Evolutionary conservation across 148 eudicot species (phyloP).

Genomic region (Silene uniflora): DNA sequence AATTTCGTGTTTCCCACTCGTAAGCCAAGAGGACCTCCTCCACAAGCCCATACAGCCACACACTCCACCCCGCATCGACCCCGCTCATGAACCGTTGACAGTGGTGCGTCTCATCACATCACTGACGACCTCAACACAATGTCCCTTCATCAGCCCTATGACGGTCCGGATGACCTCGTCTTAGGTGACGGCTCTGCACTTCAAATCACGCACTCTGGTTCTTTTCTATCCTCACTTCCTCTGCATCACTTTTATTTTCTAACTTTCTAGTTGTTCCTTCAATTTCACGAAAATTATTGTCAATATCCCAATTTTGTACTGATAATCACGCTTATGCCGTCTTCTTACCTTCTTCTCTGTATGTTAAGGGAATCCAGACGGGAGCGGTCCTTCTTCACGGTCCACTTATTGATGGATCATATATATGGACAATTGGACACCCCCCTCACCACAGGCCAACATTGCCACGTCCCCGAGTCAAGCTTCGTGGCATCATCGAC

Average conservation of each 20-base stretch:
- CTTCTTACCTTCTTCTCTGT: neutral
- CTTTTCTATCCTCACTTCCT: neutral
- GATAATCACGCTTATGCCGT: neutral
- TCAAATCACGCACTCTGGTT: neutral
- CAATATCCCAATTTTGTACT: neutral
- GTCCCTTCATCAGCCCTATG: neutral
- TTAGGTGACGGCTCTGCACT: neutral
- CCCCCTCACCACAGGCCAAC: neutral
- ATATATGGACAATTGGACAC: no score
- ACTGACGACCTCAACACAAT: neutral
- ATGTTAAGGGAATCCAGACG: neutral
- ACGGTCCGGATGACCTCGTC: neutral
- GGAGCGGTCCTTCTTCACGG: neutral
- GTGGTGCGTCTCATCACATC: neutral
- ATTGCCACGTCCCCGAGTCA: neutral
- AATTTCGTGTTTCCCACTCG: neutral
- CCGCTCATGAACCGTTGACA: neutral
- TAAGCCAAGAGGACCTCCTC: neutral
- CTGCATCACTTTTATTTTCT: neutral
- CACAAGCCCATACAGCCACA: neutral
- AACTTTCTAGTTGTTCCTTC: neutral
- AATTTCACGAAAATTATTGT: neutral
- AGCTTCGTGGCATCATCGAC: no score
- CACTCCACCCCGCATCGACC: neutral
- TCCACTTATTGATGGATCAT: no score